Evolutionary conservation across 1,284 basidiomycete species (phyloP), one percentile per base, ranked within the genome.

Genomic region (Sparassis latifolia): DNA sequence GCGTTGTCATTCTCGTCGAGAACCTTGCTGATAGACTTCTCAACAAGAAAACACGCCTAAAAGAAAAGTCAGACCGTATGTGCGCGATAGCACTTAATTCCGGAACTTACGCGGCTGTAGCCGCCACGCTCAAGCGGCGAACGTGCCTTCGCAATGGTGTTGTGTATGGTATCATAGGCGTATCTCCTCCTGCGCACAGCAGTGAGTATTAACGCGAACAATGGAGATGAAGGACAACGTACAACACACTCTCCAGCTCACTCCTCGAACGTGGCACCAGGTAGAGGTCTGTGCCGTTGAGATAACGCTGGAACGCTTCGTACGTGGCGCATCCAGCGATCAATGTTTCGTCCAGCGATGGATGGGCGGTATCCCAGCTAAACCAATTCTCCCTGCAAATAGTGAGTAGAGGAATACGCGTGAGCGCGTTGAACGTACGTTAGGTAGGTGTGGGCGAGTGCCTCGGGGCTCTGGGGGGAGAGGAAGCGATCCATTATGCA

Each of bases 161-260:
- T 89, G 65, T 90, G 88, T 52, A 90, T 86, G 6, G 81, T 79
- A 56, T 89, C 87, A 59, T 85, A 81, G 0, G 83, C 78, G 61
- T 89, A 89, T 60, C 87, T 74, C 53, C 79, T 74, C 55, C 85
- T 88, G 62, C 32, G 46, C 33, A 45, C 47, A 56, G 38, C 58
- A 55, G 58, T 31, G 41, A 39, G 39, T 31, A 30, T 20, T 51
- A 30, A 39, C 33, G 9, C 42, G 28, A 30, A 12, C 39, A 9
- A 5, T 37, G 38, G 50, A 44, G 52, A 27, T 28, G 10, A 31
- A 29, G 44, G 51, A 47, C 48, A 33, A 75, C 84, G 60, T 55
- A 89, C 86, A 90, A 61, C 37, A 88, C 77, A 58, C 76, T 80
- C 66, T 87, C 82, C 33, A 90, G 78, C 59, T 89, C 85, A 44